phyloP scores from a whole-genome alignment of 192 early-diverging fungal species.

The Gonapodya sp. region DNA sequence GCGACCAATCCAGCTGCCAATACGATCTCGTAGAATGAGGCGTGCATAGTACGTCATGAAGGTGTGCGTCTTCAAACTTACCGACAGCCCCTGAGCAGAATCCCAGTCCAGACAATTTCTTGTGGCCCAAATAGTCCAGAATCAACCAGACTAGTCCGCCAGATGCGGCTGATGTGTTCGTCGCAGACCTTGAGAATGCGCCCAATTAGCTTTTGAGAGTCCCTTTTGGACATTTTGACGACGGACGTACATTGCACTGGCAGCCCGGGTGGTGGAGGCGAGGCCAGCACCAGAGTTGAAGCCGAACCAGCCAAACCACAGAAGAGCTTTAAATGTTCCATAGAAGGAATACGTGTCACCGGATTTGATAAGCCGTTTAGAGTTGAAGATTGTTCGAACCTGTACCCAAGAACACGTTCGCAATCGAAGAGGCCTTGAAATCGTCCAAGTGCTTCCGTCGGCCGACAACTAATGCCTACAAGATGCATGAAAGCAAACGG shows the following conservation, averaged over 20 bases:
- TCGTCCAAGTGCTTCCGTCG: slow-evolving; percentile 61
- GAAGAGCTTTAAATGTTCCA: slow-evolving; percentile 35
- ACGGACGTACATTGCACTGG: slow-evolving; percentile 61
- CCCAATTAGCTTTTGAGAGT: no score
- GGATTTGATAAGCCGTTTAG: no score
- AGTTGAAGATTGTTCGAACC: no score
- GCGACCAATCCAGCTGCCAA: slow-evolving; percentile 61
- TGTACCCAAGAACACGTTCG: slow-evolving; percentile 73
- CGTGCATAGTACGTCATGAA: not conserved
- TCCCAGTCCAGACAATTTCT: slow-evolving; percentile 69
- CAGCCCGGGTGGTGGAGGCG: slow-evolving; percentile 58
- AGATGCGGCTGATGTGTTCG: slow-evolving; percentile 59
- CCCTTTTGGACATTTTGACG: no score
- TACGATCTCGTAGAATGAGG: not conserved
- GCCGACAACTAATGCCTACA: slow-evolving; percentile 73
- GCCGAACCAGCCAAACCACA: slow-evolving; percentile 90
- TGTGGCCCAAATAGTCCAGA: slow-evolving; percentile 56
- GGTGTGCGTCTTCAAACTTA: not conserved
- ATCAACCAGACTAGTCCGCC: slow-evolving; percentile 64
- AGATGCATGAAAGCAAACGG: no score
- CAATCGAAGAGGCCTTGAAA: slow-evolving; percentile 70
- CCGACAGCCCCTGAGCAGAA: slow-evolving; percentile 81
- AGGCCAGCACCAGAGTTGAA: slow-evolving; percentile 81
- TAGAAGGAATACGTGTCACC: no score
- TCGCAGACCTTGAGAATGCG: no score